Evolutionary conservation across 1,284 basidiomycete genomes (phyloP).

Genomic region (Vanrija sp.): DNA sequence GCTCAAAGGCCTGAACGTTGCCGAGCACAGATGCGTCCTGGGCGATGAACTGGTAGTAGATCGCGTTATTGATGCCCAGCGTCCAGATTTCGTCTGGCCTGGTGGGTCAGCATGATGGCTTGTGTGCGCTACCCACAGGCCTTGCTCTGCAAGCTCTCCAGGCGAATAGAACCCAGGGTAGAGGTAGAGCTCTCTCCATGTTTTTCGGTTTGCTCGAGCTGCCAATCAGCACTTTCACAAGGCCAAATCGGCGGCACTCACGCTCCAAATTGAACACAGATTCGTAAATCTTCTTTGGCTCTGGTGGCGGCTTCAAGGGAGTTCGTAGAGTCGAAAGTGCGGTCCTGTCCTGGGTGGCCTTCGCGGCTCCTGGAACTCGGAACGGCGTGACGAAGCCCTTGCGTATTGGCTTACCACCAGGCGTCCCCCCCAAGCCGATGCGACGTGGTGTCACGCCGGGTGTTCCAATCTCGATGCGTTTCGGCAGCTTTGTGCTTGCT

Average conservation of each 20-base stretch:
- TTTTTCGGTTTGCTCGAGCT: slow-evolving; percentile 13
- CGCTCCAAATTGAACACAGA: slow-evolving; percentile 42
- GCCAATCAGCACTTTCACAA: slow-evolving; percentile 16
- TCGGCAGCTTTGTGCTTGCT: slow-evolving; percentile 8
- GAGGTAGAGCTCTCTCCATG: slow-evolving; percentile 42
- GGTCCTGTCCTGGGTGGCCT: background rate
- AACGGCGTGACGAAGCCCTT: slow-evolving; percentile 45
- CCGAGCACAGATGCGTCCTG: slow-evolving; percentile 23
- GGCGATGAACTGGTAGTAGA: slow-evolving; percentile 62
- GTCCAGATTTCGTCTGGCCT: slow-evolving; percentile 56
- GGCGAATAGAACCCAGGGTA: slow-evolving; percentile 57
- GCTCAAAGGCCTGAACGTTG: slow-evolving; percentile 23
- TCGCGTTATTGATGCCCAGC: slow-evolving; percentile 59
- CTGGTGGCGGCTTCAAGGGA: background rate
- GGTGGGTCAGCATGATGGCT: background rate
- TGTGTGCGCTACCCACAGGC: slow-evolving; percentile 69
- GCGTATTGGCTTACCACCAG: slow-evolving; percentile 11
- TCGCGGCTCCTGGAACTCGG: slow-evolving; percentile 17
- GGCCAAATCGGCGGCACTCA: slow-evolving; percentile 15
- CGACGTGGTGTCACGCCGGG: slow-evolving; percentile 30
- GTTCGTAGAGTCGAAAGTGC: background rate
- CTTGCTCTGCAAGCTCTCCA: slow-evolving; percentile 57
- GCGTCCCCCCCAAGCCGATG: slow-evolving; percentile 40
- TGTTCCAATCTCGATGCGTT: slow-evolving; percentile 28
- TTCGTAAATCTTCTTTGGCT: slow-evolving; percentile 5